Evolutionary conservation across 2,329 filamentous ascomycete genomes (phyloP).

Genomic region (Pseudocercospora ulei): DNA sequence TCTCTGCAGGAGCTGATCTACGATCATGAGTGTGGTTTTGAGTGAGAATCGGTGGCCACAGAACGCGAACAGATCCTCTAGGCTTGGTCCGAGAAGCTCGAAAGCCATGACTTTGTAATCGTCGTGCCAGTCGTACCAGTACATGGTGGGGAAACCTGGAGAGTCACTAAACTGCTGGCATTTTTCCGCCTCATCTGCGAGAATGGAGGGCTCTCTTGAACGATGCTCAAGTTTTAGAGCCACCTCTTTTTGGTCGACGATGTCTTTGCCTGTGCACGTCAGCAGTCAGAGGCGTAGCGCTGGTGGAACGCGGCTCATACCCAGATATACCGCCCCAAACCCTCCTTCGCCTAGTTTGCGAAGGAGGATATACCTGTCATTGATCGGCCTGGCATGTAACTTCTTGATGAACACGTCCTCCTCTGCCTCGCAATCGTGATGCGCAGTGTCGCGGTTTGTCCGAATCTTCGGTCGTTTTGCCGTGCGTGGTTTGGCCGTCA

Average conservation of each 20-base stretch:
- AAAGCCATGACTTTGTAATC: conserved; percentile 5
- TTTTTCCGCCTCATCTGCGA: neutral
- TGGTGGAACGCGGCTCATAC: conserved; percentile 1
- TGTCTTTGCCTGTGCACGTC: conserved; percentile 6
- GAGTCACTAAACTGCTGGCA: neutral
- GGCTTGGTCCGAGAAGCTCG: conserved; percentile 1
- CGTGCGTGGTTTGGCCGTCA: no score
- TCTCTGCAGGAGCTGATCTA: conserved; percentile 6
- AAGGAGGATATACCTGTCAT: conserved; percentile 1
- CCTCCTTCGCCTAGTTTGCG: conserved; percentile 8
- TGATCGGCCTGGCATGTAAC: neutral
- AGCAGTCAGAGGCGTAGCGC: neutral
- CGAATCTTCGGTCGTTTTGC: no score
- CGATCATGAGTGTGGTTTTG: neutral
- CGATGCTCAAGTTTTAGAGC: conserved; percentile 11
- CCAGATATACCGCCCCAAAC: conserved; percentile 8
- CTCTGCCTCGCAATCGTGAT: no score
- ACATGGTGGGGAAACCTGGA: neutral
- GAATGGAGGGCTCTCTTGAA: neutral
- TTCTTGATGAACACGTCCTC: conserved; percentile 4
- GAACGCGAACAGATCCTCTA: conserved; percentile 1
- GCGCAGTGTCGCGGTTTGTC: no score
- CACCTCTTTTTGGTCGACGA: conserved; percentile 4
- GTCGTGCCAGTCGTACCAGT: conserved; percentile 6
- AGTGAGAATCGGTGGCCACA: conserved; percentile 1